These are phyloP conservation scores for Grosmannia penicillata DNA, from an alignment of 2,329 filamentous ascomycete genomes.

Conservation along the genomic window DNA sequence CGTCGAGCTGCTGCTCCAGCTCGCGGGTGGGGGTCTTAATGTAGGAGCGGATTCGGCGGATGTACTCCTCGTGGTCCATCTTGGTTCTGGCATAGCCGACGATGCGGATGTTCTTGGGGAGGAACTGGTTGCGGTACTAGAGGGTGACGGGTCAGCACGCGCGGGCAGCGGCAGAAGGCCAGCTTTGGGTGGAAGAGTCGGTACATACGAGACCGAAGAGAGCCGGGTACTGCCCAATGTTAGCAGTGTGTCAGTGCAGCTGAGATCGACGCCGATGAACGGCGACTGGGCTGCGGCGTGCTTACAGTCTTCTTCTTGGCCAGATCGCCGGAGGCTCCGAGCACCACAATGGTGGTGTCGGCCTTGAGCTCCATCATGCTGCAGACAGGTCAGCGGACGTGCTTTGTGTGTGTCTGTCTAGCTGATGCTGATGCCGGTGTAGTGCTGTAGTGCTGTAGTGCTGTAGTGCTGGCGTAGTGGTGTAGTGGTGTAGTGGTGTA, in stretches of 20 bases:
- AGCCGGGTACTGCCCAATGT: slow-evolving; percentile 63
- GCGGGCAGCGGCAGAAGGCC: too few relatives aligned
- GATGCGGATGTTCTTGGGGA: slow-evolving; percentile 90
- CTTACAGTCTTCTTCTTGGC: slow-evolving; percentile 98
- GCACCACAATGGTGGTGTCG: slow-evolving; percentile 91
- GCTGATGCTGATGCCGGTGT: too few relatives aligned
- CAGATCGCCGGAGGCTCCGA: slow-evolving; percentile 92
- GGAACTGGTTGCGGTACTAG: slow-evolving; percentile 98
- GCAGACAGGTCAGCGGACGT: slow-evolving; percentile 5
- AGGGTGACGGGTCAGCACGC: too few relatives aligned
- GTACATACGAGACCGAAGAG: slow-evolving; percentile 86
- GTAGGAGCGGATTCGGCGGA: slow-evolving; percentile 88
- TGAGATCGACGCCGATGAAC: too few relatives aligned
- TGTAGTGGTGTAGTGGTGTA: too few relatives aligned
- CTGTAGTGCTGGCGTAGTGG: too few relatives aligned
- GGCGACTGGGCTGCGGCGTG: too few relatives aligned
- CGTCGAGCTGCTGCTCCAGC: slow-evolving; percentile 83
- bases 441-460: too few relatives aligned
- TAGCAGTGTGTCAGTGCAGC: slow-evolving; percentile 11
- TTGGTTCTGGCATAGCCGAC: slow-evolving; percentile 98
- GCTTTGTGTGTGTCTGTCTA: neutral
- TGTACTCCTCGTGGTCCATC: slow-evolving; percentile 95
- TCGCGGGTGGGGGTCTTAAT: slow-evolving; percentile 99
- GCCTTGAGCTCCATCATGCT: slow-evolving; percentile 94
- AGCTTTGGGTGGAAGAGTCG: too few relatives aligned